Evolutionary conservation across 2,329 filamentous ascomycete genomes (phyloP).

Genomic region (Pseudocercospora fuligena): DNA sequence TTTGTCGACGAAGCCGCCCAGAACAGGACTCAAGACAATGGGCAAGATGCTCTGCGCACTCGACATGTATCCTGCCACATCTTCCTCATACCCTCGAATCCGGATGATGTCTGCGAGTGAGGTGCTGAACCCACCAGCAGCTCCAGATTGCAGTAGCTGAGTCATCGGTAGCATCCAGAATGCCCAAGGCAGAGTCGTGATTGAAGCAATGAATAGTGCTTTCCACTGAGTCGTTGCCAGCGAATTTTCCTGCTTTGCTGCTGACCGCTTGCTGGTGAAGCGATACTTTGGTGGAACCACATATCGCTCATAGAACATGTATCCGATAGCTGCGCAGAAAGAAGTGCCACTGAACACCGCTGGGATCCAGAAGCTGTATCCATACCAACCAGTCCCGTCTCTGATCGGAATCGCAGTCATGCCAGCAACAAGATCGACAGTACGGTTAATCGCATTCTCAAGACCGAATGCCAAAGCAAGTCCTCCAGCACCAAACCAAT

Average conservation of each 20-base stretch:
- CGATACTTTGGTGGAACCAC: not conserved
- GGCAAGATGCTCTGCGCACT: not conserved
- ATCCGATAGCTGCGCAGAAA: not conserved
- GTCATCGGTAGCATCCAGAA: not conserved
- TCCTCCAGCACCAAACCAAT: too few species aligned
- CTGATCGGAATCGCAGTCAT: too few species aligned
- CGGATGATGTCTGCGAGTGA: not conserved
- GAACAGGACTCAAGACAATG: not conserved
- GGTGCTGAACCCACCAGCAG: not conserved
- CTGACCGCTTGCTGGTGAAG: not conserved
- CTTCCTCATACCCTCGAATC: not conserved
- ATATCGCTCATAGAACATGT: not conserved
- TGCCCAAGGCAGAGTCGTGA: not conserved
- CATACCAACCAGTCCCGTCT: too few species aligned
- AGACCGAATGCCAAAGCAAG: too few species aligned
- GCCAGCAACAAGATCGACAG: too few species aligned
- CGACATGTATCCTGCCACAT: not conserved
- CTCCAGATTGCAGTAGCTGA: not conserved
- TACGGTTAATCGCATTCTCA: too few species aligned
- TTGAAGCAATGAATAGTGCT: not conserved
- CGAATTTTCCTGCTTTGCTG: not conserved
- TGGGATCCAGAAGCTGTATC: too few species aligned
- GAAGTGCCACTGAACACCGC: not conserved
- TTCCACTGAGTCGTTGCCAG: not conserved
- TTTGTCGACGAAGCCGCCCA: not conserved